A percentile compares a stretch with the other conserved stretches of the same genome.
phyloP scores from a whole-genome alignment of 2,329 filamentous ascomycete species.

The Lachnellula hyalina region DNA sequence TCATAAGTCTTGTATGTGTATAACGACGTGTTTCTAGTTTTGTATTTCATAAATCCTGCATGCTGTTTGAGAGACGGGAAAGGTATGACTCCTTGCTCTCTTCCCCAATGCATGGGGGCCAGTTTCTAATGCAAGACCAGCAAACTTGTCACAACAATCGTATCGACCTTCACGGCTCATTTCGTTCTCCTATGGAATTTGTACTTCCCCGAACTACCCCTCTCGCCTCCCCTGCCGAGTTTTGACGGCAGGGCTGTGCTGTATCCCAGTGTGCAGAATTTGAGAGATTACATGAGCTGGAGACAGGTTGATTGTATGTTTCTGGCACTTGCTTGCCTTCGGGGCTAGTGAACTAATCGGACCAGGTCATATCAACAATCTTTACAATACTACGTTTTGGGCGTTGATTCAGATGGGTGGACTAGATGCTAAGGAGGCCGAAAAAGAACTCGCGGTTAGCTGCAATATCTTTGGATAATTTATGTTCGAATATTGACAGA shows the following conservation, averaged over 20 bases:
- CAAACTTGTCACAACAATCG: constrained; percentile 85
- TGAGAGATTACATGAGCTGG: constrained; percentile 96
- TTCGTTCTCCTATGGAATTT: constrained; percentile 77
- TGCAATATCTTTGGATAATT: background rate
- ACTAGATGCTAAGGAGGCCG: constrained; percentile 71
- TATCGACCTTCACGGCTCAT: constrained; percentile 88
- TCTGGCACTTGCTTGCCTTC: background rate
- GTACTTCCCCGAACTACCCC: constrained; percentile 65
- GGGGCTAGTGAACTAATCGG: background rate
- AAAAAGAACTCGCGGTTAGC: constrained; percentile 68
- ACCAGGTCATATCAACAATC: constrained; percentile 90
- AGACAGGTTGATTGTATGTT: constrained; percentile 86
- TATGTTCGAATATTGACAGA: constrained; percentile 17
- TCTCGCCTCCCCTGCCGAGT: constrained; percentile 73
- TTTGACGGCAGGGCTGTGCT: constrained; percentile 91
- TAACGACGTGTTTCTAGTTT: constrained; percentile 53
- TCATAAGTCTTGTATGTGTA: constrained; percentile 2
- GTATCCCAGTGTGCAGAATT: constrained; percentile 76
- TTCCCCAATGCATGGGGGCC: background rate
- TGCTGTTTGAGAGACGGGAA: constrained; percentile 77
- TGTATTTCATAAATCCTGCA: constrained; percentile 76
- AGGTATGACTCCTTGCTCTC: constrained; percentile 47
- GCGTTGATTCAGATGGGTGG: constrained; percentile 73
- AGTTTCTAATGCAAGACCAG: constrained; percentile 39
- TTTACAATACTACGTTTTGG: constrained; percentile 99